These are phyloP conservation scores for Trichoderma lentiforme DNA, from an alignment of 2,329 filamentous ascomycete species.

Conservation along the genomic window DNA sequence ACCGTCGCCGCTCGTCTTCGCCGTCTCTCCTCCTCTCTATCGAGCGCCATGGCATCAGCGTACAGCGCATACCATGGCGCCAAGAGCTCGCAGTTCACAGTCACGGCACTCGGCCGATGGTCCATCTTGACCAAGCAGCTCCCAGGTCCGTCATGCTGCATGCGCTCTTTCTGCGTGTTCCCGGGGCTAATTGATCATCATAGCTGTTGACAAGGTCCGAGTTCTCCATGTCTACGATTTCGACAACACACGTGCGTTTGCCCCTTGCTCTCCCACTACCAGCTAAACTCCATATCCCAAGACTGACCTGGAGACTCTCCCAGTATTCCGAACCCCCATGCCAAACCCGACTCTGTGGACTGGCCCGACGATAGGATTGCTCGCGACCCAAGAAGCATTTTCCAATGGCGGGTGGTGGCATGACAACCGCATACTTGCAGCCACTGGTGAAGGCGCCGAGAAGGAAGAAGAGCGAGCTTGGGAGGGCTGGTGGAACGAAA, in stretches of 20 bases:
- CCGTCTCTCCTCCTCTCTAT: neutral
- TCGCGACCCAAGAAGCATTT: slow-evolving; percentile 74
- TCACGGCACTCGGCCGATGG: slow-evolving; percentile 79
- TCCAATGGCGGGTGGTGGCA: slow-evolving; percentile 96
- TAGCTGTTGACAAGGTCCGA: slow-evolving; percentile 66
- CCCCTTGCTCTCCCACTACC: neutral
- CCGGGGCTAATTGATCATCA: neutral
- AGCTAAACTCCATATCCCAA: slow-evolving; percentile 6
- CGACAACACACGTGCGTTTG: slow-evolving; percentile 78
- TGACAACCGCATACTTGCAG: slow-evolving; percentile 77
- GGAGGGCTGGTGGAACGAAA: slow-evolving; percentile 96
- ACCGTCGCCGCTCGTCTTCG: neutral
- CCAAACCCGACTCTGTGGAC: slow-evolving; percentile 90
- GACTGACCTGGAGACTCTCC: neutral
- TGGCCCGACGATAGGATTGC: slow-evolving; percentile 68
- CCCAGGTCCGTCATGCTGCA: slow-evolving; percentile 50
- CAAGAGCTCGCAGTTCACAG: slow-evolving; percentile 45
- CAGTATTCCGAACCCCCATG: slow-evolving; percentile 86
- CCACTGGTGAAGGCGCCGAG: slow-evolving; percentile 79
- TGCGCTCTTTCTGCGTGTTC: neutral
- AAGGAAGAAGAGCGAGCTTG: slow-evolving; percentile 80
- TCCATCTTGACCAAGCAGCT: slow-evolving; percentile 71
- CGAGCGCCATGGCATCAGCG: slow-evolving; percentile 40
- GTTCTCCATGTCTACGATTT: slow-evolving; percentile 94
- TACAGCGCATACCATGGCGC: slow-evolving; percentile 38